A percentile compares a stretch with the other conserved stretches of the same genome.
Conservation (phyloP, 495 filamentous ascomycete genomes). For the Neurospora sp. region DNA sequence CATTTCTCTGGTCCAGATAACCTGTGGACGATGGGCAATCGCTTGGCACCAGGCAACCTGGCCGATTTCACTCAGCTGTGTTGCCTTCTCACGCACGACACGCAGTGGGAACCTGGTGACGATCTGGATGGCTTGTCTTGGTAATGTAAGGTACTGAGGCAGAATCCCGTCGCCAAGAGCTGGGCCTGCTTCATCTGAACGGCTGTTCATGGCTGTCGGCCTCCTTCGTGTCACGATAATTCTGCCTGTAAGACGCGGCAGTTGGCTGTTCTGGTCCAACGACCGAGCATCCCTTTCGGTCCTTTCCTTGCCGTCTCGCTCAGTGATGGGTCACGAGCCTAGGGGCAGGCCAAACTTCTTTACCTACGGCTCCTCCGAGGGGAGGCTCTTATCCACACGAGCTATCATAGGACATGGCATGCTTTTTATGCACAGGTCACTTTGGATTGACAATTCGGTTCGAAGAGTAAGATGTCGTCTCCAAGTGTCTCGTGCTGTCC, state of each 20-base stretch:
- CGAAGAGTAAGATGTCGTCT: slow-evolving; percentile 1
- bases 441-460: neutral
- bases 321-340: neutral
- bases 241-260: neutral
- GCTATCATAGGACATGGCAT: neutral
- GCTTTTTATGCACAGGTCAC: neutral
- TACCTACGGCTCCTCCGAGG: slow-evolving; percentile 3
- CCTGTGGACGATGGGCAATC: neutral
- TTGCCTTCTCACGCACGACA: neutral
- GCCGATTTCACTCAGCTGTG: neutral
- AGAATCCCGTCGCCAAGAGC: slow-evolving; percentile 21
- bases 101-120: neutral
- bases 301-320: slow-evolving; percentile 6
- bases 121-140: slow-evolving; percentile 11
- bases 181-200: slow-evolving; percentile 15
- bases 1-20: neutral
- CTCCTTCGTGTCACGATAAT: slow-evolving; percentile 1
- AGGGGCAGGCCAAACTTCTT: neutral
- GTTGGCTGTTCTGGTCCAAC: neutral
- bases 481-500: neutral
- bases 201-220: neutral
- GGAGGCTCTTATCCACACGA: neutral
- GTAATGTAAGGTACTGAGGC: slow-evolving; percentile 19
- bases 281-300: neutral
- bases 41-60: neutral